phyloP scores from a whole-genome alignment of 225 moss, liverwort and hornwort genomes.

The Pseudisothecium myosuroides region DNA sequence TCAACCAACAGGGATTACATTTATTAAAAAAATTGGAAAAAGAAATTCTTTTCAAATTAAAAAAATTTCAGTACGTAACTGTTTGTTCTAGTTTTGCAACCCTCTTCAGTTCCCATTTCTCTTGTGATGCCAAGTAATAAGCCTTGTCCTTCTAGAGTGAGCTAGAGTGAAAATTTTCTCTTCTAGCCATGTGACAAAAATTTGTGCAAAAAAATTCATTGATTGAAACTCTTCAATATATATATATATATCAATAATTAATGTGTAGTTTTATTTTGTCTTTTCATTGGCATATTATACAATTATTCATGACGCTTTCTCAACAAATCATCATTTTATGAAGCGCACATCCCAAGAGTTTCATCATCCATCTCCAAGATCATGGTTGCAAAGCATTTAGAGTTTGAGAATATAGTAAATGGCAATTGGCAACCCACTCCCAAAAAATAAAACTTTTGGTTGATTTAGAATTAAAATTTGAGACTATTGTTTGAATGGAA shows the following conservation, averaged over 20 bases:
- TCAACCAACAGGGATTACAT: too few relatives aligned
- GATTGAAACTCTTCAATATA: not conserved
- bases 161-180: not conserved
- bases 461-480: not conserved
- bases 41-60: too few relatives aligned
- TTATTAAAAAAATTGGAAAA: too few relatives aligned
- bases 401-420: not conserved
- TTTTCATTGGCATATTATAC: not conserved
- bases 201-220: not conserved
- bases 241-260: not conserved
- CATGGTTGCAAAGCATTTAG: not conserved
- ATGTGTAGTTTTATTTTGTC: not conserved
- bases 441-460: not conserved
- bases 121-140: fast-evolving
- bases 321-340: not conserved
- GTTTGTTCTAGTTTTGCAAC: too few relatives aligned
- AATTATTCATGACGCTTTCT: not conserved
- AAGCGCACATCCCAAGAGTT: not conserved
- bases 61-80: too few relatives aligned
- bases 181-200: not conserved
- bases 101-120: too few relatives aligned
- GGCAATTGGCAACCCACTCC: not conserved
- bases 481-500: not conserved
- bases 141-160: not conserved
- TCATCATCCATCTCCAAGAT: not conserved